These are phyloP conservation scores for Salinomyces thailandicus DNA, from an alignment of 2,329 filamentous ascomycete species.

Conservation along the genomic window DNA sequence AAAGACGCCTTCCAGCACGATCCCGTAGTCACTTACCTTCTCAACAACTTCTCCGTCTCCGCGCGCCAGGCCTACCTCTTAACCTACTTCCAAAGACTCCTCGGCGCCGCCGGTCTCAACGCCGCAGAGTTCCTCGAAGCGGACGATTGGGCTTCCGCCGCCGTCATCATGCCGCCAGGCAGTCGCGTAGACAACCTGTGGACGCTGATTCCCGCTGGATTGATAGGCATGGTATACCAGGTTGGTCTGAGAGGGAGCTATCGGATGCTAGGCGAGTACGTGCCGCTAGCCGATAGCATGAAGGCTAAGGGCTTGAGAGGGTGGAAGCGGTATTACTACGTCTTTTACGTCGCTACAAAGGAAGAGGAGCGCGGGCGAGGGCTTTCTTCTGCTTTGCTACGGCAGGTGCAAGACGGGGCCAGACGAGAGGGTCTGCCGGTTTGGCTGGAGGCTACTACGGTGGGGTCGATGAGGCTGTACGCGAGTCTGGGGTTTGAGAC, in stretches of 20 bases:
- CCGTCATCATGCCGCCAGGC: conserved; percentile 17
- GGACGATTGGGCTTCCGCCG: conserved; percentile 11
- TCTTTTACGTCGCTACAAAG: conserved; percentile 19
- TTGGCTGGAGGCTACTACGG: conserved; percentile 21
- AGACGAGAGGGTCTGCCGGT: conserved; percentile 11
- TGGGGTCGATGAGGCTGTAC: conserved; percentile 2
- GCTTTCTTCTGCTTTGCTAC: conserved; percentile 12
- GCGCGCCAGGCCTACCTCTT: conserved; percentile 11
- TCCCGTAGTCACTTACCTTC: conserved; percentile 16
- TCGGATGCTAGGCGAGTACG: conserved; percentile 19
- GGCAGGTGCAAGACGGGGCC: conserved; percentile 8
- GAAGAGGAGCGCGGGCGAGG: conserved; percentile 13
- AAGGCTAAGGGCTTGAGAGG: conserved; percentile 11
- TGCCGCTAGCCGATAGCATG: conserved; percentile 6
- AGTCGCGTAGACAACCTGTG: conserved; percentile 15
- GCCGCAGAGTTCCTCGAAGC: conserved; percentile 9
- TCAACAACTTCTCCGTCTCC: conserved; percentile 7
- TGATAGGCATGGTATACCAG: conserved; percentile 10
- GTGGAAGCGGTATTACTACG: conserved; percentile 13
- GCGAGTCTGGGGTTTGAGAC: conserved; percentile 14
- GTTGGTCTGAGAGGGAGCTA: conserved; percentile 14
- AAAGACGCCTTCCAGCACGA: conserved; percentile 13
- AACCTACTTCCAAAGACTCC: conserved; percentile 12
- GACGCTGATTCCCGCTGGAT: conserved; percentile 13
- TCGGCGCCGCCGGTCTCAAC: conserved; percentile 16